A percentile compares a stretch with the other conserved stretches of the same genome.
Evolutionary conservation across 208 protist genomes (phyloP).

Genomic region (Acanthamoeba lenticulata): DNA sequence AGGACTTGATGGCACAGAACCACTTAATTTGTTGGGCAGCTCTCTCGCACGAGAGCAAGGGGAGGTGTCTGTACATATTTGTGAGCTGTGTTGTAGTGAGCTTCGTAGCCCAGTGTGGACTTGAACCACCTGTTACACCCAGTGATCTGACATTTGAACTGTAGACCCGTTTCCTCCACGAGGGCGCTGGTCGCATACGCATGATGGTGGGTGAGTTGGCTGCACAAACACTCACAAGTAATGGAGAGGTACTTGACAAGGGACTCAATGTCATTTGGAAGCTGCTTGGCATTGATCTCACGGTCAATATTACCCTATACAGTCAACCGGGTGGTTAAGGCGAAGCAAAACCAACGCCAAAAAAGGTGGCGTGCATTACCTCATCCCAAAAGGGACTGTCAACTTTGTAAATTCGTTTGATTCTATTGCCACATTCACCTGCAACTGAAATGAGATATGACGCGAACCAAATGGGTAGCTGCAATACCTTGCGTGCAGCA

Average conservation of each 20-base stretch:
- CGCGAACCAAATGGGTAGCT: neutral
- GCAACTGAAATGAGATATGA: neutral
- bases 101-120: neutral
- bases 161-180: neutral
- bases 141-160: slow-evolving; percentile 20
- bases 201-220: neutral
- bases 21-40: too few relatives aligned
- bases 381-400: slow-evolving; percentile 44
- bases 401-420: slow-evolving; percentile 4
- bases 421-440: slow-evolving; percentile 37
- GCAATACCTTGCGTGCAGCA: neutral
- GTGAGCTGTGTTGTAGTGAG: slow-evolving; percentile 52
- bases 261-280: neutral
- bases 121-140: slow-evolving; percentile 18
- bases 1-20: neutral
- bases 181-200: neutral
- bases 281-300: slow-evolving; percentile 26
- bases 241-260: neutral
- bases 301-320: slow-evolving; percentile 16
- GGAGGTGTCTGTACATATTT: neutral
- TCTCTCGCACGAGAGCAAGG: neutral
- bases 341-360: neutral
- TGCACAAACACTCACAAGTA: neutral
- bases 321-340: neutral
- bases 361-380: neutral